Evolutionary conservation across 2,329 filamentous ascomycete genomes (phyloP).

Genomic region (Thelonectria discophora): DNA sequence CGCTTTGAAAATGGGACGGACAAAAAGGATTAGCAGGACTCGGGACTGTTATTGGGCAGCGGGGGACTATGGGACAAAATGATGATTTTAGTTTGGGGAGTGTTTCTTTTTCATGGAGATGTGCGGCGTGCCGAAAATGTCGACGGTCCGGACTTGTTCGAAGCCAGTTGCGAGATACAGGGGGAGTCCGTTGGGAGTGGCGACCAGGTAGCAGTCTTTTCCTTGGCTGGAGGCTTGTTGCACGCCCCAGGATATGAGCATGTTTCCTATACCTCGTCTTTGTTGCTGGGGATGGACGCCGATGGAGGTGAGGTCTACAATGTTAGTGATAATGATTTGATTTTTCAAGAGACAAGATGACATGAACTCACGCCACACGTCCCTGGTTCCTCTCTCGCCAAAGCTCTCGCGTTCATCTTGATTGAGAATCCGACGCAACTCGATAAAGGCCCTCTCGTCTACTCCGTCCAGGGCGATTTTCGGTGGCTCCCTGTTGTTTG

Average conservation of each 20-base stretch:
- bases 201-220: constrained; percentile 12
- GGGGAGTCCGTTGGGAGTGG: constrained; percentile 4
- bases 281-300: constrained; percentile 11
- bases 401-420: background rate
- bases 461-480: background rate
- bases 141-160: constrained; percentile 2
- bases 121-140: constrained; percentile 14
- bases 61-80: too few relatives aligned
- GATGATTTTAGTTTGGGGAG: too few relatives aligned
- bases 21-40: too few relatives aligned
- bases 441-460: background rate
- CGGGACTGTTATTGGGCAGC: too few relatives aligned
- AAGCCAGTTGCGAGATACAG: constrained; percentile 7
- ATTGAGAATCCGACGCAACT: constrained; percentile 1
- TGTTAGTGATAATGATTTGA: background rate
- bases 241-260: constrained; percentile 6
- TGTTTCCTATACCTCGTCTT: constrained; percentile 3
- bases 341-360: too few relatives aligned
- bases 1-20: too few relatives aligned
- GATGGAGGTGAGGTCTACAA: constrained; percentile 6
- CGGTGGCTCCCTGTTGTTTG: background rate
- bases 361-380: constrained; percentile 7
- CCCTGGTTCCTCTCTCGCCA: constrained; percentile 2
- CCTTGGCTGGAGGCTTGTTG: background rate
- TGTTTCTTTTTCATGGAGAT: constrained; percentile 2